A percentile compares a stretch with the other conserved stretches of the same genome.
phyloP scores from a whole-genome alignment of 768 basidiomycete genomes.

The Cyathus striatus region DNA sequence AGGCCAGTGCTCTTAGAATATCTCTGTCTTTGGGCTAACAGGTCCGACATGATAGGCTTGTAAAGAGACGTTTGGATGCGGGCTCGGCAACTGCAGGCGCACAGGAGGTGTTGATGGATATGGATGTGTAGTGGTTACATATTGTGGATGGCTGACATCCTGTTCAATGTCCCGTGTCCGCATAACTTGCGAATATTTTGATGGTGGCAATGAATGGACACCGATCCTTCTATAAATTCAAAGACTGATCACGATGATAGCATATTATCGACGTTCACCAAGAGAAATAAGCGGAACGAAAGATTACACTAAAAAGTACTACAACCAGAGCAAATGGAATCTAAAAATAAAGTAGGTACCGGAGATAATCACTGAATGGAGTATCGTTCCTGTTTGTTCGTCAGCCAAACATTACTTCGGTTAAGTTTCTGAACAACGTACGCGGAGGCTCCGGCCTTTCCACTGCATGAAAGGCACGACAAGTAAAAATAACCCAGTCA shows the following conservation, averaged over 20 bases:
- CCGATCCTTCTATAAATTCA: too few relatives aligned
- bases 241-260: too few relatives aligned
- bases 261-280: too few relatives aligned
- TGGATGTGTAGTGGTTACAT: conserved; percentile 3
- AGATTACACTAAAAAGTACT: too few relatives aligned
- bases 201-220: neutral
- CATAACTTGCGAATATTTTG: neutral
- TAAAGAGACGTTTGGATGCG: conserved; percentile 11
- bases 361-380: too few relatives aligned
- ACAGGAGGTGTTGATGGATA: conserved; percentile 1
- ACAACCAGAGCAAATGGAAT: too few relatives aligned
- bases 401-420: conserved; percentile 16
- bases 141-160: neutral
- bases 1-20: conserved; percentile 6
- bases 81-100: neutral
- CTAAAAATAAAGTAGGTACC: too few relatives aligned
- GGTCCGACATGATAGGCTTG: conserved; percentile 8
- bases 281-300: too few relatives aligned
- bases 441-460: conserved; percentile 36
- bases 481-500: conserved; percentile 41
- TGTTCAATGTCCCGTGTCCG: neutral
- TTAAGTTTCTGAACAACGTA: conserved; percentile 18
- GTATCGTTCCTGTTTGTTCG: conserved; percentile 1
- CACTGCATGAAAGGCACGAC: conserved; percentile 43
- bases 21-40: neutral